These are phyloP conservation scores for Saussurea involucrata DNA, from an alignment of 129 eudicot species.

Conservation along the genomic window DNA sequence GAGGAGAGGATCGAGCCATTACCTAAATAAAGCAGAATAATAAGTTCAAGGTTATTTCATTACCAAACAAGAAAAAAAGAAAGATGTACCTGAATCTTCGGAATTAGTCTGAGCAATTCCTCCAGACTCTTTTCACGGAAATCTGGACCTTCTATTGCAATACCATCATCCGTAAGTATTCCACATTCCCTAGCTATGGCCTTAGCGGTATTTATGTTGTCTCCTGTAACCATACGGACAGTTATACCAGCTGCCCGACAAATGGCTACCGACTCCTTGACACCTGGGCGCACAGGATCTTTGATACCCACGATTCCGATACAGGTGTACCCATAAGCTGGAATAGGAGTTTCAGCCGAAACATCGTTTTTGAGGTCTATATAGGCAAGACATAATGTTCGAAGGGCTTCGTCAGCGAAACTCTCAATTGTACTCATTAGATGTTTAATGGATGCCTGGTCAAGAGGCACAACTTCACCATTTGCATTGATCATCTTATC, in stretches of 20 bases:
- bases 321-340: conserved; percentile 69
- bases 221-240: conserved; percentile 97
- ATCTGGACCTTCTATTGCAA: conserved; percentile 96
- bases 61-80: not conserved
- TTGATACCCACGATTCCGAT: conserved; percentile 95
- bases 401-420: conserved; percentile 88
- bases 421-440: conserved; percentile 57
- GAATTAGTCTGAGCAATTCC: conserved; percentile 66
- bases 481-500: conserved; percentile 63
- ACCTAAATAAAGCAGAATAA: conserved; percentile 40
- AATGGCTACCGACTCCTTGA: conserved; percentile 89
- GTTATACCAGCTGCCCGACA: conserved; percentile 89
- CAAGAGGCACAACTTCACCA: conserved; percentile 76
- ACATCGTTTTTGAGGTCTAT: conserved; percentile 61
- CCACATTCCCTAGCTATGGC: conserved; percentile 99
- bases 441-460: conserved; percentile 43
- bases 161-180: conserved; percentile 88
- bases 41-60: not conserved
- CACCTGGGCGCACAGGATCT: conserved; percentile 99
- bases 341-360: conserved; percentile 62
- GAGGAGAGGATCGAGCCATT: conserved; percentile 96
- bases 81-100: conserved; percentile 71
- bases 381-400: conserved; percentile 92
- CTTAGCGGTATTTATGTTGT: conserved; percentile 88
- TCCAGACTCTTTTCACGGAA: conserved; percentile 75